Conservation (phyloP, 345 rosid genomes). For the Excoecaria cochinchinensis region DNA sequence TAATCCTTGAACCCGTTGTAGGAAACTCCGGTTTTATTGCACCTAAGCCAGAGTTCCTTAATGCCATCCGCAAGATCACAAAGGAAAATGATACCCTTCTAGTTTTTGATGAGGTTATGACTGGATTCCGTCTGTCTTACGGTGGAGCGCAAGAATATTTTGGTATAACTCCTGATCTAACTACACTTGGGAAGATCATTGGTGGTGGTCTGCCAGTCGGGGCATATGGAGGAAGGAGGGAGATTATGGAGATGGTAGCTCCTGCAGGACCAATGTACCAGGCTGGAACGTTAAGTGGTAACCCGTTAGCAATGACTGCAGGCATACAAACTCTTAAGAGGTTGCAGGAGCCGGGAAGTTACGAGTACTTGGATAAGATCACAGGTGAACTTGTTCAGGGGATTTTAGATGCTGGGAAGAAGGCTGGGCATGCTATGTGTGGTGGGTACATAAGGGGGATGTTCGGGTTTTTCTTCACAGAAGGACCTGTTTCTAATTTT, state of each 20-base stretch:
- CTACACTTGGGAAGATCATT: conserved; percentile 87
- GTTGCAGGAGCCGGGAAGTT: conserved; percentile 68
- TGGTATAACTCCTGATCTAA: conserved; percentile 73
- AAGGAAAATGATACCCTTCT: conserved; percentile 68
- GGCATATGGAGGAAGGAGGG: conserved; percentile 92
- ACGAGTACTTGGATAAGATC: conserved; percentile 74
- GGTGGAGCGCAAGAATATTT: conserved; percentile 96
- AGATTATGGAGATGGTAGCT: conserved; percentile 96
- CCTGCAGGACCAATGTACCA: conserved; percentile 99
- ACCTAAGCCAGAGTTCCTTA: conserved; percentile 71
- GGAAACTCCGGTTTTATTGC: conserved; percentile 86
- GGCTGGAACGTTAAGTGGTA: conserved; percentile 95
- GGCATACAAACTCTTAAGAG: conserved; percentile 81
- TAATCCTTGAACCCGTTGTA: conserved; percentile 89
- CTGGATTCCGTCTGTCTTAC: conserved; percentile 80
- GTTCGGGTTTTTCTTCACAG: conserved; percentile 95
- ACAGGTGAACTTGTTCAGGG: conserved; percentile 66
- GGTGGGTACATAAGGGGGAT: conserved; percentile 82
- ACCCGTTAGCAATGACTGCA: conserved; percentile 93
- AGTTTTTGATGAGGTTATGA: conserved; percentile 94
- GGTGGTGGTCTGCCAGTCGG: conserved; percentile 95
- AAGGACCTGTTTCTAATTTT: conserved; percentile 82
- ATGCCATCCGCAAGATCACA: conserved; percentile 49
- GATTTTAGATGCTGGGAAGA: conserved; percentile 73
- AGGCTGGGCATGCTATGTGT: conserved; percentile 78